phyloP scores from a whole-genome alignment of 2,329 filamentous ascomycete species.

The Cladobotryum mycophilum region DNA sequence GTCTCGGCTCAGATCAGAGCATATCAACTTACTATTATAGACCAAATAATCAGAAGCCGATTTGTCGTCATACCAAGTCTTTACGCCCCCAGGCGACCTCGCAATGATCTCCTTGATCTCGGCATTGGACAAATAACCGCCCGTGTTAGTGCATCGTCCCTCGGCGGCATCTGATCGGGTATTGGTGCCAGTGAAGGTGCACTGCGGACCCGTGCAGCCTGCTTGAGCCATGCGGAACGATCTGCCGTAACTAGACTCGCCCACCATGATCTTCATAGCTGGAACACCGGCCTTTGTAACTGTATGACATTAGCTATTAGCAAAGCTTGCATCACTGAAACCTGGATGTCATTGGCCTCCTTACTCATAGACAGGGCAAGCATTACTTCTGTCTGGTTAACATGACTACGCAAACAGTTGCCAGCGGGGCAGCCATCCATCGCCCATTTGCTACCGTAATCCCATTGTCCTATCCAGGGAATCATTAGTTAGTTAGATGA shows the following conservation, averaged over 20 bases:
- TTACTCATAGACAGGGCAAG: constrained; percentile 27
- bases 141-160: constrained; percentile 20
- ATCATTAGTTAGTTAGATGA: neutral
- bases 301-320: neutral
- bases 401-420: constrained; percentile 28
- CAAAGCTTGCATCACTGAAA: neutral
- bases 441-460: constrained; percentile 20
- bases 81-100: constrained; percentile 11
- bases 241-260: constrained; percentile 7
- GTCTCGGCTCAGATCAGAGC: neutral
- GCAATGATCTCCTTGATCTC: constrained; percentile 18
- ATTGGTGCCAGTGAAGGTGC: neutral
- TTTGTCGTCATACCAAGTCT: constrained; percentile 3
- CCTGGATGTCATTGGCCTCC: neutral
- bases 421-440: constrained; percentile 22
- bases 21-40: constrained; percentile 3
- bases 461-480: constrained; percentile 10
- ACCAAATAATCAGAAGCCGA: constrained; percentile 6
- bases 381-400: constrained; percentile 32
- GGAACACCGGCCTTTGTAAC: constrained; percentile 1
- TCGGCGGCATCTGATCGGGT: constrained; percentile 13
- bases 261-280: neutral
- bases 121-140: constrained; percentile 21
- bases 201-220: constrained; percentile 1
- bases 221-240: constrained; percentile 7